phyloP scores from a whole-genome alignment of 139 green algal genomes.

The Diplosphaera chodatii region DNA sequence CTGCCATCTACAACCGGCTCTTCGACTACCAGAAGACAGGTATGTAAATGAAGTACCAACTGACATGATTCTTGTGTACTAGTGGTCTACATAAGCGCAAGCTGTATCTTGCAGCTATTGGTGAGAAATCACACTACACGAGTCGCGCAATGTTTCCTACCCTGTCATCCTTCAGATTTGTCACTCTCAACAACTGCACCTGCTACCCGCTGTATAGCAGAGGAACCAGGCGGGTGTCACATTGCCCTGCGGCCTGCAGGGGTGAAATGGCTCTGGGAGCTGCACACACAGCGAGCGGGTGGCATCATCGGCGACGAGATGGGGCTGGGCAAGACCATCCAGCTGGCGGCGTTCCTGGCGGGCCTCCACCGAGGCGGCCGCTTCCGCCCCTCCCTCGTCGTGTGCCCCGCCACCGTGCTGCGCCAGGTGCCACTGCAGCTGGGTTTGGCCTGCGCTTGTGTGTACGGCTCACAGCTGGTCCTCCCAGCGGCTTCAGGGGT shows the following conservation, averaged over 20 bases:
- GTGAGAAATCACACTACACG: too few species aligned
- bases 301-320: constrained; percentile 95
- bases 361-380: constrained; percentile 67
- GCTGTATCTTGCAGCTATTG: too few species aligned
- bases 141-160: too few species aligned
- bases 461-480: too few species aligned
- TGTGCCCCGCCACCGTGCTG: constrained; percentile 91
- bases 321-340: constrained; percentile 57
- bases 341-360: constrained; percentile 73
- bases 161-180: too few species aligned
- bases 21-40: constrained; percentile 92
- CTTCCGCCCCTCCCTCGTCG: constrained; percentile 74
- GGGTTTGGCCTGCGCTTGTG: too few species aligned
- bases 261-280: constrained; percentile 97
- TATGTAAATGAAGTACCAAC: not conserved
- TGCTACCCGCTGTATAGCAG: too few species aligned
- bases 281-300: constrained; percentile 83
- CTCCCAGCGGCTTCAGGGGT: too few species aligned
- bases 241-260: constrained; percentile 10
- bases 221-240: too few species aligned
- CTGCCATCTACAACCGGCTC: constrained; percentile 53
- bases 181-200: too few species aligned
- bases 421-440: constrained; percentile 15
- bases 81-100: too few species aligned
- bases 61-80: too few species aligned